phyloP scores from a whole-genome alignment of 305 asterid species.

The Andrographis paniculata region DNA sequence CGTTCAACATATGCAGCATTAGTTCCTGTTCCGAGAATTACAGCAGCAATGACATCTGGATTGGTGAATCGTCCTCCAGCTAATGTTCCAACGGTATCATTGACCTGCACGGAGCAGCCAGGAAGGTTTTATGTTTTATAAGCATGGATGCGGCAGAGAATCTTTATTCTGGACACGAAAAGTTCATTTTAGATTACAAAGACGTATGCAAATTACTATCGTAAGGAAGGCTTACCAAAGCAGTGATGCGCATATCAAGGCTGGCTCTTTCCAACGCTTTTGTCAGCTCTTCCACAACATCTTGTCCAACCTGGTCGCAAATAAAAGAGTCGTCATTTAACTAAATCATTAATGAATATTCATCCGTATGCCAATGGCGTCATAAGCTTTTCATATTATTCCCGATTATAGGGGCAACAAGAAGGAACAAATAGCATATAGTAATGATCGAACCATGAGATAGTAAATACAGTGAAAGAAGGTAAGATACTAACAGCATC shows the following conservation, averaged over 20 bases:
- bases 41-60: slow-evolving; percentile 79
- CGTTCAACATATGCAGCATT: slow-evolving; percentile 88
- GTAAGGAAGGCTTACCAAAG: slow-evolving; percentile 47
- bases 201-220: no score
- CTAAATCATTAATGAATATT: no score
- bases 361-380: no score
- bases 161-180: no score
- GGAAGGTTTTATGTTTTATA: neutral
- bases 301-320: slow-evolving; percentile 64
- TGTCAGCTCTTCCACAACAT: slow-evolving; percentile 58
- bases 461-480: neutral
- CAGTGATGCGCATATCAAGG: slow-evolving; percentile 73
- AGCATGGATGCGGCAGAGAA: no score
- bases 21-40: slow-evolving; percentile 86
- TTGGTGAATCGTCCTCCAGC: slow-evolving; percentile 66
- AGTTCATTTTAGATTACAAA: no score
- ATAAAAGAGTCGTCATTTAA: neutral
- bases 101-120: slow-evolving; percentile 36
- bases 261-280: slow-evolving; percentile 72
- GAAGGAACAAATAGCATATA: no score
- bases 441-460: neutral
- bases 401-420: no score
- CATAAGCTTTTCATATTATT: no score
- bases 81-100: slow-evolving; percentile 92
- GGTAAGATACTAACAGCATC: slow-evolving; percentile 43